These are phyloP conservation scores for Naematelia encephala DNA, from an alignment of 768 basidiomycete species.

Conservation along the genomic window DNA sequence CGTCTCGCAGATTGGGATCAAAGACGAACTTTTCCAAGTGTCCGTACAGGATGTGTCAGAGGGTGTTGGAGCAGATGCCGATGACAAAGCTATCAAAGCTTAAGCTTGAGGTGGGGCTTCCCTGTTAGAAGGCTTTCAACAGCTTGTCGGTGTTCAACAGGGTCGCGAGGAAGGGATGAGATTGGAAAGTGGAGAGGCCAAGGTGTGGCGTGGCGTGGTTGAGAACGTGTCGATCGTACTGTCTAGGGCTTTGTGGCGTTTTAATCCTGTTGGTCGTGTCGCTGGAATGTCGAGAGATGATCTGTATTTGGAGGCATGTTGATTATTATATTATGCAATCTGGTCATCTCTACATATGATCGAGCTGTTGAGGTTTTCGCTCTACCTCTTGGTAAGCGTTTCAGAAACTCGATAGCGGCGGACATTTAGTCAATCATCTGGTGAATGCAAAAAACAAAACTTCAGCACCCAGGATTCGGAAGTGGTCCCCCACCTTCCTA, in stretches of 20 bases:
- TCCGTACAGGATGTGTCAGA: conserved; percentile 1
- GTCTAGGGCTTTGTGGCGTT: neutral
- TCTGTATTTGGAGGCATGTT: neutral
- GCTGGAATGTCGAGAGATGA: neutral
- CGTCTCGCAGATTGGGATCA: conserved; percentile 53
- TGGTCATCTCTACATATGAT: neutral
- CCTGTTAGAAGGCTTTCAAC: neutral
- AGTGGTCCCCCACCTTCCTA: conserved; percentile 30
- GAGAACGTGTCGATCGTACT: too few species aligned
- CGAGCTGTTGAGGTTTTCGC: neutral
- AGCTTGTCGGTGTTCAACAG: too few species aligned
- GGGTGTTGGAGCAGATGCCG: neutral
- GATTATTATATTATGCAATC: neutral
- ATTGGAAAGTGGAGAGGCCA: too few species aligned
- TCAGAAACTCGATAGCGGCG: too few species aligned
- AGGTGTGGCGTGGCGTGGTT: too few species aligned
- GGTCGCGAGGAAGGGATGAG: too few species aligned
- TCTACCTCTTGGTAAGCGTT: too few species aligned
- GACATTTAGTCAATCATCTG: too few species aligned
- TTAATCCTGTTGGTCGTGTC: neutral
- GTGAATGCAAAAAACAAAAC: conserved; percentile 15
- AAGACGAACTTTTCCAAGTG: conserved; percentile 1
- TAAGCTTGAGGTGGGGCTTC: neutral
- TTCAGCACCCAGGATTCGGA: conserved; percentile 29
- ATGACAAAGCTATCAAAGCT: neutral